phyloP scores from a whole-genome alignment of 495 filamentous ascomycete species.

The Bombardia bombarda region DNA sequence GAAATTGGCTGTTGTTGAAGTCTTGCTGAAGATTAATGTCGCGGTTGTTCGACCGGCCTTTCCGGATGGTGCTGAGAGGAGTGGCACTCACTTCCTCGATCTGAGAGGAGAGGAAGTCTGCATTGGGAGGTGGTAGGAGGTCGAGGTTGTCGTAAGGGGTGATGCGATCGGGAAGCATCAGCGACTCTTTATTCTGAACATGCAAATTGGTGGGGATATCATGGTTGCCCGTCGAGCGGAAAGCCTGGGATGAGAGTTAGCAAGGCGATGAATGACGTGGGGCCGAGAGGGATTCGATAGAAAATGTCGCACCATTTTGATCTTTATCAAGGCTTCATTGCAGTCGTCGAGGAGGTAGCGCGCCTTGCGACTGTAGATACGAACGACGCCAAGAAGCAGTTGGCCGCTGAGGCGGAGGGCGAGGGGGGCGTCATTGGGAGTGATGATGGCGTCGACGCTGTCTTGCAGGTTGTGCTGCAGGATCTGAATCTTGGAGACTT shows the following conservation, averaged over 20 bases:
- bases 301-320: constrained; percentile 97
- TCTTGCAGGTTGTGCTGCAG: constrained; percentile 85
- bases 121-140: constrained; percentile 56
- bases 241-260: constrained; percentile 51
- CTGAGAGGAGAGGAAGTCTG: constrained; percentile 65
- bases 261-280: not conserved
- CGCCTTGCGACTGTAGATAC: constrained; percentile 95
- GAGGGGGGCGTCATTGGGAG: constrained; percentile 89
- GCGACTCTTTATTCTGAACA: constrained; percentile 56
- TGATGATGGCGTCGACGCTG: constrained; percentile 90
- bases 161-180: constrained; percentile 78
- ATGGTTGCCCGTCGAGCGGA: constrained; percentile 70
- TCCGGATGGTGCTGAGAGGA: constrained; percentile 41
- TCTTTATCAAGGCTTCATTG: constrained; percentile 92
- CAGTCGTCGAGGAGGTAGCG: constrained; percentile 94
- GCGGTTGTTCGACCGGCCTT: constrained; percentile 50
- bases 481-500: constrained; percentile 90
- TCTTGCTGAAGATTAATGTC: constrained; percentile 56
- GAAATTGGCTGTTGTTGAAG: constrained; percentile 55
- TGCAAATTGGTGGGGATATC: constrained; percentile 62
- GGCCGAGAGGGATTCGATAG: not conserved
- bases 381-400: constrained; percentile 86
- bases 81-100: constrained; percentile 44
- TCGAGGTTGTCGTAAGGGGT: constrained; percentile 82
- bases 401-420: constrained; percentile 90